Base-by-base conservation (phyloP, 2,329 filamentous ascomycete genomes). In the Chaetomium sp. region DNA sequence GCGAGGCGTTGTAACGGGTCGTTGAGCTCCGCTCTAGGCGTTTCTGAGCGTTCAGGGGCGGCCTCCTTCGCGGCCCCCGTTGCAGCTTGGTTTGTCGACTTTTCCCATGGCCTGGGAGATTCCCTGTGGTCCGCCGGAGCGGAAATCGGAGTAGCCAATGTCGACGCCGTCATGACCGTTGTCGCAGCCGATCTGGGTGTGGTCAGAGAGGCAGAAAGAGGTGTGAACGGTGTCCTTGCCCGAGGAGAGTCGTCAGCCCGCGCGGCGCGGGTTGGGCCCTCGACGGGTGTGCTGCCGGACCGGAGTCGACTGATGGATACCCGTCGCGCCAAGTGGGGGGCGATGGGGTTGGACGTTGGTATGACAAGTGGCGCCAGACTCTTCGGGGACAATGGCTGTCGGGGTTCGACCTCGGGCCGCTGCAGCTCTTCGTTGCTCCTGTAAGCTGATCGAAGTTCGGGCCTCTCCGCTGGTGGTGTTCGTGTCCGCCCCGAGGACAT, bases 291-390 rank as follows among this genome's bases (percentile, higher is more conserved):
- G 72, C 76, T 82, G 53, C 79, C 81, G 0, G 79, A 78, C 55
- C 82, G 79, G 31, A 83, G 77, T 61, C 82, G 81, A 64, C 72
- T 80, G 57, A 80, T 70, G 0, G 82, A 82, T 8, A 78, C 69
- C 69, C 81, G 77, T 23, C 74, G 75, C 42, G 74, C 74, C 23
- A 79, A 70, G 5, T 74, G 70, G 2, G 75, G 72, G 29, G 74
- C 68, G 16, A 74, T 61, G 27, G 74, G 72, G 57, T 70, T 73
- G 21, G 76, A 76, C 12, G 71, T 70, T 10, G 85, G 86, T 65
- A 88, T 88, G 47, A 86, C 80, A 25, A 88, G 79, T 29, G 85
- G 86, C 1, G 85, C 74, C 7, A 88, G 78, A 54, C 78, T 79
- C 73, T 80, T 86, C 21, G 84, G 83, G 12, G 83, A 85, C 45